Base-by-base conservation (phyloP, 148 eudicot genomes). In the Pharnaceum exiguum region DNA sequence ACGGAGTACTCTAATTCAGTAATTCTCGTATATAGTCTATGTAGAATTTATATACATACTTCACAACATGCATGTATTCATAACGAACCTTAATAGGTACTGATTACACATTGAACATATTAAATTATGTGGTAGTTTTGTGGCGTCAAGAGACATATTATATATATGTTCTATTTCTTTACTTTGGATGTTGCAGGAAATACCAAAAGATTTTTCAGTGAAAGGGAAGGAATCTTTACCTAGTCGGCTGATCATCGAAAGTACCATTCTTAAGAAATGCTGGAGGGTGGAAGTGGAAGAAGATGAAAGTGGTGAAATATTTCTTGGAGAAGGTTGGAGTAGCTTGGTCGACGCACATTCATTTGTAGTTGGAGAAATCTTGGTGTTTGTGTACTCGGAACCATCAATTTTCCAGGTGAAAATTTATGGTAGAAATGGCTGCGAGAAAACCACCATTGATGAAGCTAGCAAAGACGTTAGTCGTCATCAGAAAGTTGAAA, bases 251-350 rank as follows among this genome's bases (percentile, higher is more conserved):
- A 62, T 69, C 50, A 47, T 69, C 11, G 73, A 69, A 42, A 55
- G 38, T 50, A 33, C 18, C 24, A n/a, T 42, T 22, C 62, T 45
- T 25, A 62, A 25, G 17, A 48, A 55, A 31, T 62, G 63, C 37
- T 69, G 73, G 73, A 38, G 68, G 27, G 68, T 69, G 8, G 63
- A 62, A 39, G 50, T 69, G 18, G 68, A 69, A 49, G 47, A 62
- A 40, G 68, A 62, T 13, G 52, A 7, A 37, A 63, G 63, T 45
- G 69, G 63, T 13, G 28, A 22, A 36, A 55, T 62, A 6, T 69
- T 28, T 49, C 49, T 69, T 9, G 62, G 63, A 56, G 68, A 42
- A 31, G 73, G 73, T 15, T 69, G 73, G 73, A 29, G 17, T 25
- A 68, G 48, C 39, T 69, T 69, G 31, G 68, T 69, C 30, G 58